Conservation (phyloP, 345 rosid genomes). For the Hirschfeldia incana region DNA sequence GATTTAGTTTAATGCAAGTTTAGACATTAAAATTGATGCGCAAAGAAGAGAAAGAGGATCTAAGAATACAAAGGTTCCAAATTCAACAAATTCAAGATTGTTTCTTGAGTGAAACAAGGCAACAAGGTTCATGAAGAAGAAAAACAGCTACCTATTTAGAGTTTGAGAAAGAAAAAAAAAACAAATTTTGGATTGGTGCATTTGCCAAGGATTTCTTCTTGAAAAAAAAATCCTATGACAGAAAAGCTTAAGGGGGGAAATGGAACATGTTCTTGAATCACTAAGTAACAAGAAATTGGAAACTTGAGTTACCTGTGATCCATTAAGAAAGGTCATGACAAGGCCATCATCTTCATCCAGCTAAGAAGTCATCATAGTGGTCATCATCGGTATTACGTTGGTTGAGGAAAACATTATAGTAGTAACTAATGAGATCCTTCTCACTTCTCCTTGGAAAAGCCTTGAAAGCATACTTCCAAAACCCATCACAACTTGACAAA, state of each 20-base stretch:
- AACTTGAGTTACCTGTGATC: constrained; percentile 22
- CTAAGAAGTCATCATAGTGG: neutral
- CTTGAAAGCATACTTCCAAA: neutral
- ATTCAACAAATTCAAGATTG: constrained; percentile 9
- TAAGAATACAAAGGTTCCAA: neutral
- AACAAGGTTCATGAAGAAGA: neutral
- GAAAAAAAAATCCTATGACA: constrained; percentile 10
- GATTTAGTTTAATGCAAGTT: neutral
- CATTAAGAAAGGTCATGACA: too few relatives aligned
- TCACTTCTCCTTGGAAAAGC: neutral
- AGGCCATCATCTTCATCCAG: neutral
- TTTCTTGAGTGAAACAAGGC: neutral
- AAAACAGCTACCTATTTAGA: neutral
- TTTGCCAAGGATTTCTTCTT: constrained; percentile 9
- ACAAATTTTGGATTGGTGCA: constrained; percentile 6
- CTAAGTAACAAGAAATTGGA: constrained; percentile 21
- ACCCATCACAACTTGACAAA: neutral
- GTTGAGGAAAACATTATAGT: neutral
- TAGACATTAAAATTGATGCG: neutral
- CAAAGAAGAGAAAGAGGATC: neutral
- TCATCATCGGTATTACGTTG: neutral
- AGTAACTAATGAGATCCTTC: neutral
- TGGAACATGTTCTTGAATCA: constrained; percentile 31
- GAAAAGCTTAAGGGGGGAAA: neutral
- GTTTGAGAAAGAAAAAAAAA: constrained; percentile 12